Base-by-base conservation (phyloP, 2,329 filamentous ascomycete species). In the Ascochyta pisi region DNA sequence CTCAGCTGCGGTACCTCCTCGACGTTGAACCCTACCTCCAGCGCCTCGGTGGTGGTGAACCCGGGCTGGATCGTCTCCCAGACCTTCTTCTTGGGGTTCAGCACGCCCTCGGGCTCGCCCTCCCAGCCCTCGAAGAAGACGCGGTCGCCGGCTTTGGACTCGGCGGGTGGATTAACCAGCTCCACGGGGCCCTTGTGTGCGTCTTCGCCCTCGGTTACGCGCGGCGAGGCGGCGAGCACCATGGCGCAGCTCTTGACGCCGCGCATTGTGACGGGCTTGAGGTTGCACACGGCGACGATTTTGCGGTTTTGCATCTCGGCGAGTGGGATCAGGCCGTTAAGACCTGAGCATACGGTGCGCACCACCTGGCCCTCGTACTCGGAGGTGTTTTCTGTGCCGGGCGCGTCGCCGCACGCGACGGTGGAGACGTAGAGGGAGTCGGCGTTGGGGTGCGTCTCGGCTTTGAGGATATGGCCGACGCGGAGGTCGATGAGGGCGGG, bases 61-160 rank as follows among this genome's bases (percentile, higher is more conserved):
- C 94, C 95, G 1, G 93, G 92, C 83, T 98, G 94, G 79, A 96
- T 91, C 9, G 85, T 91, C 83, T 99, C 95, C 93, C 94, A 98
- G 59, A 98, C 82, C 88, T 98, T 98, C 88, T 98, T 99, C 89
- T 99, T 99, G 55, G 95, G 95, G 84, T 98, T 99, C 54, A 99
- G 84, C 47, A 94, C 86, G 60, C 89, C 89, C 84, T 99, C 95
- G 0, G 95, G 92, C 82, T 96, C 90, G 57, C 92, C 93, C 76
- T 91, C 84, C 88, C 91, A 99, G 43, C 95, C 95, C 74, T 98
- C 91, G 74, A 99, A 99, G 83, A 84, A 93, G 47, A 98, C 90
- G 13, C 91, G 83, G 74, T 96, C 92, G 55, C 95, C 95, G 6
- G 93, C 91, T 73, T 88, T 86, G 39, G 91, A 84, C 37, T 85